Evolutionary conservation across 768 basidiomycete genomes (phyloP).

Genomic region (Lactarius pseudohatsudake): DNA sequence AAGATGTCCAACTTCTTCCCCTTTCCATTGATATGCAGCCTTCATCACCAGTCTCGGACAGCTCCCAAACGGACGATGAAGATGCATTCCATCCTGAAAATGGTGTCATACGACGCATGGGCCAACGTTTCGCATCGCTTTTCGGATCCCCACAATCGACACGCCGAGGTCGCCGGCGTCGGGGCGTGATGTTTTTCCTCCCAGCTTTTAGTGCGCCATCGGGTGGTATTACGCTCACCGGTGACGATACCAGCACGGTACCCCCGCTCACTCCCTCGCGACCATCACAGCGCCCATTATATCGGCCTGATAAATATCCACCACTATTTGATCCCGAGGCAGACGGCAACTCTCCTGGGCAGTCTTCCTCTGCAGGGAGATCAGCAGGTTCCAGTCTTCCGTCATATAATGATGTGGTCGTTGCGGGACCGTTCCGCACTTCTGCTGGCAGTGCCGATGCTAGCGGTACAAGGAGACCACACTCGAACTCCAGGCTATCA

Average conservation of each 20-base stretch:
- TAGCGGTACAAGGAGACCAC: constrained; percentile 24
- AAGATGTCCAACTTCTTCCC: constrained; percentile 53
- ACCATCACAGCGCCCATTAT: constrained; percentile 20
- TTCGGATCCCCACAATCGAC: constrained; percentile 33
- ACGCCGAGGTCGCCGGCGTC: constrained; percentile 38
- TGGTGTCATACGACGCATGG: constrained; percentile 51
- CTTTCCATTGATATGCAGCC: constrained; percentile 61
- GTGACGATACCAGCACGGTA: neutral
- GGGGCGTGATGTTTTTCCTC: constrained; percentile 73
- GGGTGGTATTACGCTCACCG: constrained; percentile 34
- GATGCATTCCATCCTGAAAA: constrained; percentile 46
- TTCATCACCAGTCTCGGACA: constrained; percentile 50
- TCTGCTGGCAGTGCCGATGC: constrained; percentile 14
- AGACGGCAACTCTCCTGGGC: neutral
- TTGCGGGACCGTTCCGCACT: constrained; percentile 13
- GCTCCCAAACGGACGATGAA: constrained; percentile 44
- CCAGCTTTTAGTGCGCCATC: constrained; percentile 62
- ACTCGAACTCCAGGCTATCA: constrained; percentile 23
- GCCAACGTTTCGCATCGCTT: constrained; percentile 54
- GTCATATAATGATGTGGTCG: constrained; percentile 22
- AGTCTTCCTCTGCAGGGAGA: constrained; percentile 13
- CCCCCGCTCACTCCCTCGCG: constrained; percentile 7
- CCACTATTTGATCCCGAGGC: constrained; percentile 11
- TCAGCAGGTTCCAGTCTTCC: constrained; percentile 9
- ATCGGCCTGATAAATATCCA: constrained; percentile 22